Evolutionary conservation across 768 basidiomycete genomes (phyloP).

Genomic region (Rhodotorula sphaerocarpa): DNA sequence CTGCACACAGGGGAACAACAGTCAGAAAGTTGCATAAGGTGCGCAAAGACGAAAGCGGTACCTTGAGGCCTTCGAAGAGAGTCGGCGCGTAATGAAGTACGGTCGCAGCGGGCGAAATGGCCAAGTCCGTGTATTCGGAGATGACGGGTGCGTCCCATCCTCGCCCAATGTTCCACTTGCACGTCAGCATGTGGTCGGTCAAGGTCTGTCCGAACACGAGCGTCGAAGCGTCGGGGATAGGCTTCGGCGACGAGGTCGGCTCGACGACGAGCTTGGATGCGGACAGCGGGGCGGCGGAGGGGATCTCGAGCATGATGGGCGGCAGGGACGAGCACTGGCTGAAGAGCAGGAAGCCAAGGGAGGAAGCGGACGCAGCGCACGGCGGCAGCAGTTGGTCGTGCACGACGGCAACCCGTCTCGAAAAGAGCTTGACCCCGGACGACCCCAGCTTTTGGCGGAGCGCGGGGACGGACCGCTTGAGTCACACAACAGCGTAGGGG

Average conservation of each 20-base stretch:
- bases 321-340: background rate
- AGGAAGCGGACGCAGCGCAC: too few relatives aligned
- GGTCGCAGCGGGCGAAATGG: constrained; percentile 64
- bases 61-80: constrained; percentile 70
- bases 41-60: background rate
- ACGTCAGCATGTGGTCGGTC: constrained; percentile 37
- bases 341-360: background rate
- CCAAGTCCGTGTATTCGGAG: constrained; percentile 66
- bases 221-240: constrained; percentile 57
- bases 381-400: too few relatives aligned
- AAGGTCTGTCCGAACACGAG: constrained; percentile 81
- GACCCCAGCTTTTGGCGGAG: too few relatives aligned
- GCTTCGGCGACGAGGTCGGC: constrained; percentile 48
- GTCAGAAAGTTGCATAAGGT: background rate
- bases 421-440: too few relatives aligned
- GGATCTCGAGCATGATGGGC: background rate
- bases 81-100: constrained; percentile 87
- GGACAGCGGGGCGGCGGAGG: background rate
- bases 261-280: constrained; percentile 19
- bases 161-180: constrained; percentile 56
- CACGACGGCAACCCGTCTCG: too few relatives aligned
- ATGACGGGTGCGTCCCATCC: constrained; percentile 82
- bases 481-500: too few relatives aligned
- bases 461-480: too few relatives aligned
- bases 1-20: constrained; percentile 48